Evolutionary conservation across 805 yeast genomes (phyloP).

Genomic region (Zygotorulaspora chibaensis): DNA sequence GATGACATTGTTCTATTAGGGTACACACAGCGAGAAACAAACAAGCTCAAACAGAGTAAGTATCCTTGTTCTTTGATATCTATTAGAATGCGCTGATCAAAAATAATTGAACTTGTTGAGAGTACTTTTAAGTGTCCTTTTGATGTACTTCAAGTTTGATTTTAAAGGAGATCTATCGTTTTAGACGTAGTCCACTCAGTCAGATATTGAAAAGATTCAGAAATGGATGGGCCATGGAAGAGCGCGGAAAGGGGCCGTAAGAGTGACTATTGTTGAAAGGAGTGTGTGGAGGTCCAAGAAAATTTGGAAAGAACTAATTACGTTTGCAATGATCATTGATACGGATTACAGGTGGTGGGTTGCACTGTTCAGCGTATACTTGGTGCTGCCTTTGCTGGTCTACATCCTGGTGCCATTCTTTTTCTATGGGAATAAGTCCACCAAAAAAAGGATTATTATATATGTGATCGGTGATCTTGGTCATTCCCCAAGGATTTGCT

Average conservation of each 20-base stretch:
- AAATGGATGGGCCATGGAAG: too few species aligned
- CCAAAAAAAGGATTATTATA: constrained; percentile 57
- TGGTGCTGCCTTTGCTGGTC: constrained; percentile 36
- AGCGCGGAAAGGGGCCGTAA: too few species aligned
- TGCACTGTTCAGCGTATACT: constrained; percentile 42
- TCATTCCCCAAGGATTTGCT: constrained; percentile 90
- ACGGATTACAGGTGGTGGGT: constrained; percentile 14
- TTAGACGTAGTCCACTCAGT: not conserved
- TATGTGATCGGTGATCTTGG: constrained; percentile 91
- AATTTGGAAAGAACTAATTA: too few species aligned
- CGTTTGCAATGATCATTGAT: constrained; percentile 6
- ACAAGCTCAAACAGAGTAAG: not conserved
- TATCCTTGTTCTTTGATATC: not conserved
- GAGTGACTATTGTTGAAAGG: too few species aligned
- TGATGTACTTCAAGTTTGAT: not conserved
- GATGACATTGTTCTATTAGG: constrained; percentile 24
- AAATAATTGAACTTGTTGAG: not conserved
- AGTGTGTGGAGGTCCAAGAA: too few species aligned
- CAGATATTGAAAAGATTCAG: not conserved
- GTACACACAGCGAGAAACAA: not conserved
- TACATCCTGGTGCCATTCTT: constrained; percentile 37
- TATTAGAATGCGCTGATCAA: not conserved
- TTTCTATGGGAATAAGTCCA: constrained; percentile 33
- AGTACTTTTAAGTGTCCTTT: not conserved
- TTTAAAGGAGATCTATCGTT: constrained; percentile 1